Percentiles rank a stretch among this genome's conserved stretches.
These are phyloP conservation scores for Teratosphaeria destructans DNA, from an alignment of 2,329 filamentous ascomycete genomes.

Conservation along the genomic window DNA sequence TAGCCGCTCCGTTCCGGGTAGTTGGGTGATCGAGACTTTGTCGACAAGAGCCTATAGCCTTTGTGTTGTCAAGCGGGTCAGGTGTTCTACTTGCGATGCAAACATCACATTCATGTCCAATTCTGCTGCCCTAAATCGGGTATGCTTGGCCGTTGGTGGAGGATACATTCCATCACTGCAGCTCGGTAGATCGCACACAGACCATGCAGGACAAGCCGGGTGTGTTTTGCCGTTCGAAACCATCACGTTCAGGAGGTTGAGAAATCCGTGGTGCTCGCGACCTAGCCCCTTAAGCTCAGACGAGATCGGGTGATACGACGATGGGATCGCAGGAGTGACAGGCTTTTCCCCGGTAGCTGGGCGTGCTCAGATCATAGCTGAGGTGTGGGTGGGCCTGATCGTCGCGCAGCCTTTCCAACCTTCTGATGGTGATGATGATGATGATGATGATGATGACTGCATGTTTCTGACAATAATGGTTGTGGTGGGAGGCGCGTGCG, in stretches of 20 bases:
- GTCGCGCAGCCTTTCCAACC: neutral
- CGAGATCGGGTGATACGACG: neutral
- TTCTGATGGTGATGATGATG: neutral
- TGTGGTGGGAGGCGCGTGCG: neutral
- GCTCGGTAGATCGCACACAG: no score
- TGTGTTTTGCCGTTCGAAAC: neutral
- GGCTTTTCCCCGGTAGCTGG: neutral
- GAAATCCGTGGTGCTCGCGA: neutral
- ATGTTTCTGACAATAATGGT: neutral
- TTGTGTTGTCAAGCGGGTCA: no score
- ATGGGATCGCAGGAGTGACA: neutral
- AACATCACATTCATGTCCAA: neutral
- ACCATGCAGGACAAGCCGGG: neutral
- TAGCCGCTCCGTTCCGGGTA: neutral
- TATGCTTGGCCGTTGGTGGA: no score
- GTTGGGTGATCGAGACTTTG: neutral
- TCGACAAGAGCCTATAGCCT: neutral
- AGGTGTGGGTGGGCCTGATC: neutral
- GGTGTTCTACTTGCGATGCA: neutral
- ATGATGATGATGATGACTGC: no score
- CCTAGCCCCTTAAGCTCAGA: neutral
- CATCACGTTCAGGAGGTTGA: neutral
- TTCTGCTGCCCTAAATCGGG: neutral
- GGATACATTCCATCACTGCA: no score
- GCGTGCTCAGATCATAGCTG: neutral